Evolutionary conservation across 1,284 basidiomycete genomes (phyloP), one percentile per base, ranked within the genome.

Genomic region (Apiotrichum gracile): DNA sequence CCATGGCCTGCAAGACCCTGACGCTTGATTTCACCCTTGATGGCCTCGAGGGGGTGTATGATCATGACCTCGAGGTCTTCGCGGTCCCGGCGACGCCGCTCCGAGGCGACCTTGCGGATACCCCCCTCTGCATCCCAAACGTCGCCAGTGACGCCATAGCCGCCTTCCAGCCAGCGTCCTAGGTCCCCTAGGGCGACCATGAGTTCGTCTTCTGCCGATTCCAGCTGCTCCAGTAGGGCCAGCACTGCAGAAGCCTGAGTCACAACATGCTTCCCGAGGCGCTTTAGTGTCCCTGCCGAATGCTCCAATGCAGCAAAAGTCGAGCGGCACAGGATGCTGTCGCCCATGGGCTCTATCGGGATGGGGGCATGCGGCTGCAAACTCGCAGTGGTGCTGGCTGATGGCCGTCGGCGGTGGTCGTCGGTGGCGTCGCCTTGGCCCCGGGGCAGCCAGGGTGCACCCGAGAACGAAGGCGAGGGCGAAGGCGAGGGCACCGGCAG

Each of bases 251-350:
- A 49, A n/a, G 68, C 61, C 2, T 62, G 47, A 16, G 58, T 47
- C 7, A 72, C 51, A 16, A 72, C 67, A 3, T 58, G 49, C 57
- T 75, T 76, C 37, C 63, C 60, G 1, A 70, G 55, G 10, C 67
- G 62, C 55, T 70, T 72, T 31, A 76, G 61, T 9, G 66, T 68
- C 13, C 56, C 49, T 0, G 71, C 60, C 7, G 68, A 69, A 42
- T 68, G 61, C 38, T 74, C 73, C 8, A 76, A 64, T 3, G 68
- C 62, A 2, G 68, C 51, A 35, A 76, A 63, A 2, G 71, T 71
- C 3, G 71, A 68, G n/a, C 72, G 64, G 39, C 72, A 64, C 4
- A 76, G 51, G 14, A 74, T 57, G 12, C 70, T 72, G 55, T 76
- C 74, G 7, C 66, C 62, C 21, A 64, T 43, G 10, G 70, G 71